Percentiles rank a stretch among this genome's conserved stretches.
Conservation (phyloP, 352 stramenopile species). For the Elongisporangium prolatum region DNA sequence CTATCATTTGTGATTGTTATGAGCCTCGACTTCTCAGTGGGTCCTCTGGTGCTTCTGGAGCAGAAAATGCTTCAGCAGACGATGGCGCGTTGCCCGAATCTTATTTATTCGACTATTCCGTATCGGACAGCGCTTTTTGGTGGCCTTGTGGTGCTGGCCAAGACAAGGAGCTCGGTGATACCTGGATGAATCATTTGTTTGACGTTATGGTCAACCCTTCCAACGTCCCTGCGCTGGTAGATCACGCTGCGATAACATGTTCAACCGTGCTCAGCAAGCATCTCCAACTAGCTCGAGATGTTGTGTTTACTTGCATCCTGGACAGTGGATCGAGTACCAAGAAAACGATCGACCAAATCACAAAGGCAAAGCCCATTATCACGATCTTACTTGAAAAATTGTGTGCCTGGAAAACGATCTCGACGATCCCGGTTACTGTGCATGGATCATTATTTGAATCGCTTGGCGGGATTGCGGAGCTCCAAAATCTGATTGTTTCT, state of each 20-base stretch:
- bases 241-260: constrained; percentile 72
- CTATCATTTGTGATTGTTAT: constrained; percentile 76
- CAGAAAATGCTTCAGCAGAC: constrained; percentile 15
- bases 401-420: constrained; percentile 47
- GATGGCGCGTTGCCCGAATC: constrained; percentile 72
- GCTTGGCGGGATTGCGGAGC: constrained; percentile 65
- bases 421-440: constrained; percentile 73
- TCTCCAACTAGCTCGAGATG: constrained; percentile 64
- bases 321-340: constrained; percentile 9
- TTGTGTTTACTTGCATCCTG: constrained; percentile 45
- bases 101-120: constrained; percentile 66
- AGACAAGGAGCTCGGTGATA: constrained; percentile 7
- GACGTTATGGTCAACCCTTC: constrained; percentile 57
- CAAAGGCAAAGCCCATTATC: constrained; percentile 48
- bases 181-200: constrained; percentile 78
- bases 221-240: constrained; percentile 56
- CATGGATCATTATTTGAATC: constrained; percentile 81
- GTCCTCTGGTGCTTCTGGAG: not conserved
- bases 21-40: constrained; percentile 34
- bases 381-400: constrained; percentile 58
- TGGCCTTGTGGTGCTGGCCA: constrained; percentile 53
- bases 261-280: constrained; percentile 76
- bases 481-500: constrained; percentile 45
- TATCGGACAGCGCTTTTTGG: constrained; percentile 76
- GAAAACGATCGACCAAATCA: constrained; percentile 23